Percentiles rank a stretch among this genome's conserved stretches.
Conservation (phyloP, 2,329 filamentous ascomycete genomes). For the Aspergillus udagawae region DNA sequence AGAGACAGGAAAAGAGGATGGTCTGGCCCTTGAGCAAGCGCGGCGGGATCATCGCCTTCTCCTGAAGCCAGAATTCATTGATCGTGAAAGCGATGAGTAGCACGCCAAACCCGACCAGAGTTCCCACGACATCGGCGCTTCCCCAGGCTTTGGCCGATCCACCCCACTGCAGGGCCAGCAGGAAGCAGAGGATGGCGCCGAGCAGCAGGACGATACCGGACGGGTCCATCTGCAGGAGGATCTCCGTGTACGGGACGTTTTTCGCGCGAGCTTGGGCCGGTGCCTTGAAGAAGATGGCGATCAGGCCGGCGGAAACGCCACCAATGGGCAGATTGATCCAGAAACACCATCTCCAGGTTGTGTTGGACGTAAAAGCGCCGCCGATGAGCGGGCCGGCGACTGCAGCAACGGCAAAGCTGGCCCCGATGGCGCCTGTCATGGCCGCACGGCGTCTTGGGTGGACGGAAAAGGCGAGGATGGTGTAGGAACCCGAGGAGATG, state of each 20-base stretch:
- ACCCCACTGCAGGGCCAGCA: constrained; percentile 48
- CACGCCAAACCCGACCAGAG: constrained; percentile 42
- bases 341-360: constrained; percentile 46
- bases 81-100: constrained; percentile 33
- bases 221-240: constrained; percentile 44
- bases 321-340: constrained; percentile 28
- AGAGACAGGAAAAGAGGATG: background rate
- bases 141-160: constrained; percentile 36
- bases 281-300: constrained; percentile 25
- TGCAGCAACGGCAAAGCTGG: constrained; percentile 47
- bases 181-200: constrained; percentile 35
- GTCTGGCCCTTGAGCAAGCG: constrained; percentile 29
- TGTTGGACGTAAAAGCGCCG: constrained; percentile 43
- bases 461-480: constrained; percentile 21
- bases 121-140: constrained; percentile 41
- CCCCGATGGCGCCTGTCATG: constrained; percentile 45
- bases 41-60: constrained; percentile 38
- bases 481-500: constrained; percentile 25
- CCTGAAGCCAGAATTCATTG: constrained; percentile 35
- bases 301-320: constrained; percentile 15
- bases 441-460: constrained; percentile 1
- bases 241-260: constrained; percentile 20
- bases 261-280: constrained; percentile 7
- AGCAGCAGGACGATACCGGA: constrained; percentile 41
- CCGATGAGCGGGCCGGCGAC: constrained; percentile 48